phyloP scores from a whole-genome alignment of 2,329 filamentous ascomycete species.

The Fusarium liriodendri region DNA sequence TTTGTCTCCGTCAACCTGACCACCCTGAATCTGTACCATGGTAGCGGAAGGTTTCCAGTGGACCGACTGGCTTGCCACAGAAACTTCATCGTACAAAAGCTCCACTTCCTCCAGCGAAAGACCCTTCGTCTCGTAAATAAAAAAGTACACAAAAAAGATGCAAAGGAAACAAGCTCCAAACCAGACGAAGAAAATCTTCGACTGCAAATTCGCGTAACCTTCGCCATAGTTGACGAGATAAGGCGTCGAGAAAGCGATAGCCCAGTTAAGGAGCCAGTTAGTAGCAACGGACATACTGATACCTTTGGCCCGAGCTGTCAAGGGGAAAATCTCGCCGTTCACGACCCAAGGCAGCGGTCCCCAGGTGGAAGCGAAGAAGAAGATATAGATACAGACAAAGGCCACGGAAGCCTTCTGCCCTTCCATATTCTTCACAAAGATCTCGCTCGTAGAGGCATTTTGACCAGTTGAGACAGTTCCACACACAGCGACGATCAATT shows the following conservation, averaged over 20 bases:
- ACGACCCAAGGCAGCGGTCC: constrained; percentile 61
- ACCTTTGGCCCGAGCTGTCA: constrained; percentile 72
- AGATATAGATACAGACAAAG: constrained; percentile 78
- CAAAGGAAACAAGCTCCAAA: constrained; percentile 66
- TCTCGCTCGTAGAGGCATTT: constrained; percentile 54
- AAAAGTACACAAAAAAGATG: constrained; percentile 67
- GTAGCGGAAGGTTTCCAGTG: constrained; percentile 35
- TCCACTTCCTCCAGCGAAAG: constrained; percentile 80
- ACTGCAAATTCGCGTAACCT: constrained; percentile 55
- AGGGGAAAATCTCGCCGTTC: constrained; percentile 70
- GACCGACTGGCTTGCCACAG: constrained; percentile 50
- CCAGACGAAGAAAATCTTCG: constrained; percentile 68
- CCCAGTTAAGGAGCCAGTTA: constrained; percentile 83
- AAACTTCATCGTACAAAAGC: constrained; percentile 65
- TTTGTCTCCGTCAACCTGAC: background rate
- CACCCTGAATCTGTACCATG: background rate
- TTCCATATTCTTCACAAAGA: constrained; percentile 47
- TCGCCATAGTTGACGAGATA: constrained; percentile 80
- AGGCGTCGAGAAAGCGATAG: constrained; percentile 76
- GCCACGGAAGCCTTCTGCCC: constrained; percentile 69
- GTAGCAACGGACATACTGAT: constrained; percentile 77
- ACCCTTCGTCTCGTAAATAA: constrained; percentile 80
- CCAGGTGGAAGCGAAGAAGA: constrained; percentile 80
- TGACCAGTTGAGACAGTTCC: constrained; percentile 59
- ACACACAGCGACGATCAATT: constrained; percentile 57